Evolutionary conservation across 2,329 filamentous ascomycete species (phyloP), one percentile per base, ranked within the genome.

Genomic region (Trematosphaeria pertusa): DNA sequence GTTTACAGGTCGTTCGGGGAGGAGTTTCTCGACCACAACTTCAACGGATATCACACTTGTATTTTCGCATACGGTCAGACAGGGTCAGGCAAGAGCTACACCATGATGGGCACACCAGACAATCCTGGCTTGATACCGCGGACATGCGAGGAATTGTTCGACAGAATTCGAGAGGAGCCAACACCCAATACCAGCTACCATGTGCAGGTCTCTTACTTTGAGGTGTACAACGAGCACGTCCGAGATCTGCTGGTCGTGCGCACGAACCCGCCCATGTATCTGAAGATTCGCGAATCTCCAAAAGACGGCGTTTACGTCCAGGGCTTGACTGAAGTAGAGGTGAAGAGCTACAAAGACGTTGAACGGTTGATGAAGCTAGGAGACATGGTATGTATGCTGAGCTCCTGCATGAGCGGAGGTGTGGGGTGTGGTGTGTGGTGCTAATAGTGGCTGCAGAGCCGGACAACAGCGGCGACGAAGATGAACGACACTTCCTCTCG

Each of bases 61-160:
- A 99, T 99, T 60, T 97, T 99, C 69, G 94, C 94, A 50, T 97
- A 99, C 66, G 94, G 94, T 9, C 94, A 99, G 78, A 99, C 94
- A 0, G 94, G 94, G 18, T 96, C 92, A 0, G 94, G 94, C 40
- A 99, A 99, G 78, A 96, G 90, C 70, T 99, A 97, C 75, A 97
- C 94, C 32, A 99, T 87, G 85, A 99, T 99, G 94, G 94, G 94
- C 33, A 86, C 81, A 2, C 78, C 87, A 5, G 88, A 94, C 21
- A 84, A 95, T 58, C 91, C 91, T 0, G 94, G 94, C 4, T 80
- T 99, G 44, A 99, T 99, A 56, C 94, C 94, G 6, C 84, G 92
- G 39, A 99, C 94, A 8, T 99, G 94, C 73, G 88, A 96, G 72
- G 94, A 97, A 73, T 81, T 99, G 39, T 99, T 99, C 70, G 86